Percentiles rank a stretch among this genome's conserved stretches.
Evolutionary conservation across 352 stramenopile genomes (phyloP).

Genomic region (Phytophthora pinifolia): DNA sequence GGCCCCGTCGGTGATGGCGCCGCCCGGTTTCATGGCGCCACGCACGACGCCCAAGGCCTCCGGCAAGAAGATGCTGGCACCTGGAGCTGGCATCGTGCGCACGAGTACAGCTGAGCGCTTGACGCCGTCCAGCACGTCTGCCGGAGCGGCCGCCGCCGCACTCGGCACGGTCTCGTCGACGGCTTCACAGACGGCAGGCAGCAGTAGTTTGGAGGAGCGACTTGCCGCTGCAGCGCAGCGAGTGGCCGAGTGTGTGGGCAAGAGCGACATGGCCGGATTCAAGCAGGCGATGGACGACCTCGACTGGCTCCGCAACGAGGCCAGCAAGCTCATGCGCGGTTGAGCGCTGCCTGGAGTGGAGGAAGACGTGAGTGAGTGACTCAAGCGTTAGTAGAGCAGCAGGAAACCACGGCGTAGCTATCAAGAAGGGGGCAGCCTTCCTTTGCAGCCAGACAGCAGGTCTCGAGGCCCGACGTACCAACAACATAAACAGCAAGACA

Average conservation of each 20-base stretch:
- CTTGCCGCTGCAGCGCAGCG: conserved; percentile 63
- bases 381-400: conserved; percentile 39
- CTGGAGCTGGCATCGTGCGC: conserved; percentile 59
- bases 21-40: conserved; percentile 54
- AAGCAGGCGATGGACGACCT: conserved; percentile 81
- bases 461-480: conserved; percentile 29
- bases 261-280: conserved; percentile 81
- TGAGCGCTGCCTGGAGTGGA: conserved; percentile 37
- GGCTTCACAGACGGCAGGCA: conserved; percentile 30
- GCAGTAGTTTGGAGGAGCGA: conserved; percentile 58
- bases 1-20: conserved; percentile 29
- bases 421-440: conserved; percentile 20
- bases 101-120: conserved; percentile 20
- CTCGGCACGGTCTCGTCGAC: conserved; percentile 25
- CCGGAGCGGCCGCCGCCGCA: conserved; percentile 18
- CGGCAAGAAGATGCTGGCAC: conserved; percentile 47
- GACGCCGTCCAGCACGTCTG: conserved; percentile 22
- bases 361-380: conserved; percentile 33
- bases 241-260: conserved; percentile 74
- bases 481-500: conserved; percentile 34
- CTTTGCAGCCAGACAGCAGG: conserved; percentile 29
- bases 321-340: conserved; percentile 69
- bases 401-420: conserved; percentile 33
- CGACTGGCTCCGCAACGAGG: conserved; percentile 76
- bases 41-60: conserved; percentile 55